Base-by-base conservation (phyloP, 805 yeast genomes). In the Cyberlindnera maritima region DNA sequence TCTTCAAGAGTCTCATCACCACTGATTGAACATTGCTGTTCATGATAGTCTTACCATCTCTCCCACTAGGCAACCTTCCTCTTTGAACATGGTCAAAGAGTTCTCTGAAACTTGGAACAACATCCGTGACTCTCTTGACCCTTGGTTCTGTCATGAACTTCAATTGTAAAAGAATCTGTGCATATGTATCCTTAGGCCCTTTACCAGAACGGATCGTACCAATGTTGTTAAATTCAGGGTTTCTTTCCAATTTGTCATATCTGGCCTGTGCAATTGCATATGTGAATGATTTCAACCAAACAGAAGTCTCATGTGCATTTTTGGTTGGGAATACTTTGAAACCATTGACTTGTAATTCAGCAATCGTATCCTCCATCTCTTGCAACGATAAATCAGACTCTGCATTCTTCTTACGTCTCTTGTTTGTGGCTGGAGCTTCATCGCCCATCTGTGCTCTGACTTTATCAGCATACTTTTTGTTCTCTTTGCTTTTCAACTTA, bases 271-370 rank as follows among this genome's bases (percentile, higher is more conserved):
- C 71, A 7, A 84, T 70, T 0, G 88, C 71, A 53, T 80, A 76
- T 0, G 86, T 68, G 51, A 83, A 72, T 14, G 83, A 75, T 39
- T 70, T 74, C 14, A 83, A 57, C 81, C 88, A 81, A 4, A 65
- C 70, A 1, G 70, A 46, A 1, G 76, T 63, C 41, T 81, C 87
- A 39, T 62, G 70, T 7, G 59, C 57, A 39, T 69, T 77, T 63
- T 69, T 71, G 2, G 76, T 70, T 14, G 73, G 76, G 54, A 81
- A 80, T 1, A 81, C 59, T 51, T 79, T 80, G 18, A 78, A 61
- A 3, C 75, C 74, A 28, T 67, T 55, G 7, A 82, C 63, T 59
- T 81, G 82, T 9, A 76, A 62, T 32, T 69, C 69, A 13, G 73
- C 62, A 1, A 81, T 49, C 5, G 72, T 57, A 13, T 63, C 59